Evolutionary conservation across 2,329 filamentous ascomycete genomes (phyloP).

Genomic region (Hirsutella minnesotensis): DNA sequence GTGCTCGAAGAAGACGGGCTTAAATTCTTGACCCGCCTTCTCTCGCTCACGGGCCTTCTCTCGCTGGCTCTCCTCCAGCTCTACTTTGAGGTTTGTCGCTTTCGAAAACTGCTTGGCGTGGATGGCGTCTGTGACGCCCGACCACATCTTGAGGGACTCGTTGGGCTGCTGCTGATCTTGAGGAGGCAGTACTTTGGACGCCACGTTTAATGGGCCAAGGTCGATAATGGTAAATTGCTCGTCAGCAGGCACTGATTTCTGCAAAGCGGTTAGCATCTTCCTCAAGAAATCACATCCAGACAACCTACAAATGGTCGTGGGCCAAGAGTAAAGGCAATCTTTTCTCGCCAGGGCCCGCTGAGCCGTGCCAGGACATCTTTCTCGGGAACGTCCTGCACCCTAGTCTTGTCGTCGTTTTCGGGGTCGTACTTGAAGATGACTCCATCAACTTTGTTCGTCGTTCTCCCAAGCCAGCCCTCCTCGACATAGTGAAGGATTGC

Average conservation of each 20-base stretch:
- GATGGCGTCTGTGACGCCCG: constrained; percentile 78
- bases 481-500: constrained; percentile 87
- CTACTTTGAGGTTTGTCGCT: constrained; percentile 78
- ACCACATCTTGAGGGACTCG: constrained; percentile 83
- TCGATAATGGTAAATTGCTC: constrained; percentile 73
- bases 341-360: constrained; percentile 76
- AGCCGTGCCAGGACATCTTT: constrained; percentile 73
- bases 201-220: constrained; percentile 68
- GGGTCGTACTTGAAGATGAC: constrained; percentile 86
- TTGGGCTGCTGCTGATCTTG: constrained; percentile 70
- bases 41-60: constrained; percentile 74
- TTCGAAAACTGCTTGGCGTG: constrained; percentile 67
- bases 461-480: constrained; percentile 85
- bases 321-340: constrained; percentile 48
- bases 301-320: constrained; percentile 48
- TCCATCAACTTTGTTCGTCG: constrained; percentile 84
- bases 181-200: constrained; percentile 69
- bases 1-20: constrained; percentile 77
- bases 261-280: background rate
- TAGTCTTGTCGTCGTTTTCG: constrained; percentile 66
- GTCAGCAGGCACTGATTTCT: constrained; percentile 35
- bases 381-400: constrained; percentile 77
- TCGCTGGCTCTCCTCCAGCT: constrained; percentile 83
- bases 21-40: constrained; percentile 55
- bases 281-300: background rate